Evolutionary conservation across 805 yeast genomes (phyloP).

Genomic region (Saccharomyces cerevisiae): DNA sequence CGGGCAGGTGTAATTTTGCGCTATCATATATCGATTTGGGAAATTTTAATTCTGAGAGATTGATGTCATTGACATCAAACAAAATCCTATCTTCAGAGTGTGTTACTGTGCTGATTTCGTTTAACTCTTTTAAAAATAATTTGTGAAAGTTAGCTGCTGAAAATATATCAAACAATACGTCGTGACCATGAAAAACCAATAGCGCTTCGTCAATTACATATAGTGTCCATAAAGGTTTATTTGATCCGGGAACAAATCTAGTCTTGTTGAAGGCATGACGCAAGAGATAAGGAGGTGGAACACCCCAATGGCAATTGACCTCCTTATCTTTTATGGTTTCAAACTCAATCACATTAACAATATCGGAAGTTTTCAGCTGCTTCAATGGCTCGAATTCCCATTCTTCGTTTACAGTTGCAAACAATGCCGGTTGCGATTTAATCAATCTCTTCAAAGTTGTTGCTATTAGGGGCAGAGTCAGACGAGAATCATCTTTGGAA

Average conservation of each 20-base stretch:
- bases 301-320: constrained; percentile 22
- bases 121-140: constrained; percentile 15
- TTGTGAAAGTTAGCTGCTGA: constrained; percentile 26
- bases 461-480: constrained; percentile 12
- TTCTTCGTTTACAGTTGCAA: constrained; percentile 18
- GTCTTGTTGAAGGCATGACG: constrained; percentile 23
- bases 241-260: constrained; percentile 14
- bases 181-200: constrained; percentile 27
- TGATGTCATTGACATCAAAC: background rate
- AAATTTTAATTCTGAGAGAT: background rate
- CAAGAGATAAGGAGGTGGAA: constrained; percentile 21
- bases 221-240: constrained; percentile 23
- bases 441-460: constrained; percentile 18
- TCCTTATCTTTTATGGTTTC: constrained; percentile 20
- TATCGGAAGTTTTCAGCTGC: constrained; percentile 15
- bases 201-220: constrained; percentile 21
- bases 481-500: constrained; percentile 10
- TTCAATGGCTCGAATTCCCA: constrained; percentile 17
- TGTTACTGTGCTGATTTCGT: constrained; percentile 3
- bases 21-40: constrained; percentile 24
- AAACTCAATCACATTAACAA: constrained; percentile 20
- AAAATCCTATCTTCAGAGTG: background rate
- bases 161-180: constrained; percentile 25
- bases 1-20: constrained; percentile 20
- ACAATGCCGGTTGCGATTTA: constrained; percentile 17